Evolutionary conservation across 371 early-diverging fungal genomes (phyloP).

Genomic region (Mortierella sp.): DNA sequence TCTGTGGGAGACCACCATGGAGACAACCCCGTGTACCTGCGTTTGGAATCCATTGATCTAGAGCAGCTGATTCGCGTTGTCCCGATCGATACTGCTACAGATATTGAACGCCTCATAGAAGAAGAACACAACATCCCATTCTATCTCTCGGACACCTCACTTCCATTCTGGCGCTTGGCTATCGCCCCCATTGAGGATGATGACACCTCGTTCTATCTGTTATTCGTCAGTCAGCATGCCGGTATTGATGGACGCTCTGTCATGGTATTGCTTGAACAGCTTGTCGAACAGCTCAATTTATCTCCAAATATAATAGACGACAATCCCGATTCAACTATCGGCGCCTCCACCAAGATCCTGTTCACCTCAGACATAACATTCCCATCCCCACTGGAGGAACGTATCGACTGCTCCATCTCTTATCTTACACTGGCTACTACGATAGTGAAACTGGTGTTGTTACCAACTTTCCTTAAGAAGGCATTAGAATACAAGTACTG

Average conservation of each 20-base stretch:
- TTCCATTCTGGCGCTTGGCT: slow-evolving; percentile 37
- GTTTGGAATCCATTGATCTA: slow-evolving; percentile 22
- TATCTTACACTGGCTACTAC: no score
- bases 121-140: slow-evolving; percentile 43
- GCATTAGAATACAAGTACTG: no score
- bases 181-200: slow-evolving; percentile 10
- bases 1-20: slow-evolving; percentile 32
- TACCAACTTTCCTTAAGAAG: no score
- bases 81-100: not conserved
- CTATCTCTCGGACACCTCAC: slow-evolving; percentile 21
- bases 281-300: slow-evolving; percentile 20
- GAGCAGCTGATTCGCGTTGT: slow-evolving; percentile 4
- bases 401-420: no score
- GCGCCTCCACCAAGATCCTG: no score
- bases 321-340: no score
- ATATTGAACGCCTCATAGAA: slow-evolving; percentile 21
- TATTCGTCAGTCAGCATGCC: slow-evolving; percentile 30
- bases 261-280: slow-evolving; percentile 22
- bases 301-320: no score
- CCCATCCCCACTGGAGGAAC: no score
- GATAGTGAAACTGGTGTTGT: no score
- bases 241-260: slow-evolving; percentile 41
- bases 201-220: slow-evolving; percentile 7
- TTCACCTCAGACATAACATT: no score
- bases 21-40: slow-evolving; percentile 24